Evolutionary conservation across 108 stramenopile genomes (phyloP), one percentile per base, ranked within the genome.

Genomic region (Cylindrotheca closterium): DNA sequence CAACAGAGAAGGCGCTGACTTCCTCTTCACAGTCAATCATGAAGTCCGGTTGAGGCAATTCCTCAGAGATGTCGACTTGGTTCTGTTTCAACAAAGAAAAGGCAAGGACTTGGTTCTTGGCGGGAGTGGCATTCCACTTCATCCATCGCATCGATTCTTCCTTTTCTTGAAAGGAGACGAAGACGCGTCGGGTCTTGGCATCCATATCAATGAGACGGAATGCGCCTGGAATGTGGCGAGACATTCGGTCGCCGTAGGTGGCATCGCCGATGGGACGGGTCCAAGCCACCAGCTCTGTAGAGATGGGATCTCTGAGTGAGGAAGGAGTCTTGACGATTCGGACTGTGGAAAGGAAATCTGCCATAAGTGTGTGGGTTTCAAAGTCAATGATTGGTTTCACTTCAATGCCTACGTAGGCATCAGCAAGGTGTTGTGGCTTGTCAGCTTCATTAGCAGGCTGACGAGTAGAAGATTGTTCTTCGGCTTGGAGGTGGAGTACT

Each of bases 341-440:
- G 54, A 49, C 19, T 28, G 56, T 18, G 77, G 63, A 10, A 52
- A 73, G n/a, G 78, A 45, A 28, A 58, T 79, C 1, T 67, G 78
- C 1, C 65, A 73, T 49, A 79, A 60, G 76, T 47, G 24, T 58
- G 78, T 8, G 73, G 69, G 10, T 28, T 3, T 2, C 27, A 18
- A 4, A 2, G 25, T 22, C 10, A 7, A 37, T 8, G 10, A 82
- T 69, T 17, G 68, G 60, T 33, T 83, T 80, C 17, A 74, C 55
- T 28, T 88, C 86, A 1, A 82, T 54, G 18, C 86, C 86, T 0
- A 78, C 30, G 62, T 74, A 80, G 45, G 62, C 67, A 23, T 81
- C 55, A 1, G 71, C 78, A 19, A 79, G 37, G 10, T 42, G 37
- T 42, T 7, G 7, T 10, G 37, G 37, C n/a, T n/a, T n/a, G 8